phyloP scores from a whole-genome alignment of 177 flowering plant species.

The Vitis hybrid region DNA sequence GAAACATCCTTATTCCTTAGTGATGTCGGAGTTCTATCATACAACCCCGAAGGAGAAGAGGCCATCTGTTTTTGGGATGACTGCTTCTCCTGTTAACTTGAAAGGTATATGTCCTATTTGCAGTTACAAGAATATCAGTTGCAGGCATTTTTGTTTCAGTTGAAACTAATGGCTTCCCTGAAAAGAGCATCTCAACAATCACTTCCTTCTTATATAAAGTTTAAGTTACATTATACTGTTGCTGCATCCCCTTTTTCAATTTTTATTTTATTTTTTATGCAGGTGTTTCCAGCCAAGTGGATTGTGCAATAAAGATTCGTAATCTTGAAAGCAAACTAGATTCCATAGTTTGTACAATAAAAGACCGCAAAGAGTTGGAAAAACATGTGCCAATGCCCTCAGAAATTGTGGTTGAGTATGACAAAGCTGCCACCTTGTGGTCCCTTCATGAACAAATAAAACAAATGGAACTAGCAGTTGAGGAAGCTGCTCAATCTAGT shows the following conservation, averaged over 20 bases:
- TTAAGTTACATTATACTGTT: not conserved
- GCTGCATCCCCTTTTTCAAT: conserved; percentile 1
- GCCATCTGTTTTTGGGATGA: conserved; percentile 98
- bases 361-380: conserved; percentile 93
- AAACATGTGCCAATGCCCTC: conserved; percentile 97
- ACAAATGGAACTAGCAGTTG: conserved; percentile 84
- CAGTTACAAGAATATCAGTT: not conserved
- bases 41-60: conserved; percentile 89
- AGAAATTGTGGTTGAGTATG: conserved; percentile 90
- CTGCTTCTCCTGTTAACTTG: conserved; percentile 97
- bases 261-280: conserved; percentile 6
- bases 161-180: not conserved
- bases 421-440: conserved; percentile 88
- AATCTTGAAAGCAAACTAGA: conserved; percentile 96
- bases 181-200: not conserved
- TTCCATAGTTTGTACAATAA: conserved; percentile 86
- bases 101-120: conserved; percentile 54
- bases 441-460: conserved; percentile 94
- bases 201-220: not conserved
- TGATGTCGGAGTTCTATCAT: conserved; percentile 99
- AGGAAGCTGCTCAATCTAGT: conserved; percentile 85
- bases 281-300: conserved; percentile 99
- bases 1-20: conserved; percentile 97
- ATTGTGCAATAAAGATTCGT: conserved; percentile 95
- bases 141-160: not conserved